Base-by-base conservation (phyloP, 441 rosid species). In the Corymbia citriodora region DNA sequence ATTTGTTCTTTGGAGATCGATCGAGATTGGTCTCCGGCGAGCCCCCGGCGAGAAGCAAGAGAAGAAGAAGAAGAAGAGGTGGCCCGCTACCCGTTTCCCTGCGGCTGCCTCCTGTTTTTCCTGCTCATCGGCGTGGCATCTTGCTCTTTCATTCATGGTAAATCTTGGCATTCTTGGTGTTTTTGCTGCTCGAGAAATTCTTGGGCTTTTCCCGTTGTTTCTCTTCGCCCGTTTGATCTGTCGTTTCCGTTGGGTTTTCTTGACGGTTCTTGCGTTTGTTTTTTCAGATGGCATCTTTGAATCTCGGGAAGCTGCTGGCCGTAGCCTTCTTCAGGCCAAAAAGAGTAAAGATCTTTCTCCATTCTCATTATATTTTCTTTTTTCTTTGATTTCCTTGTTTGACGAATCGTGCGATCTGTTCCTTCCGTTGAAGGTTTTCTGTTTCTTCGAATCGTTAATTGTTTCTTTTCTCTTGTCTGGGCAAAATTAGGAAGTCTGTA, bases 311-410 rank as follows among this genome's bases (percentile, higher is more conserved):
- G 89, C 89, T 53, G 85, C 92, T 45, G 93, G 95, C 88, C 96
- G 97, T 90, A 50, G 91, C 93, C 98, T 96, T 88, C 97, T 96
- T 89, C 96, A 95, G 90, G 93, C 94, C 70, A 93, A 92, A 90
- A 65, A 90, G 90, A 36, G 96, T 96, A 91, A 83, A 79, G 53
- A 79, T 79, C 49, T 74, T 79, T 48, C 85, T 45, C 12, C 85
- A 13, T 79, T 45, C 85, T 79, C 85, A 12, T 79, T 79, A 8
- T 23, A 16, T 93, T 68, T 16, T 45, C 87, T 12, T 54, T 54
- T 90, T 70, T 55, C 55, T 19, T 55, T 21, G 27, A 21, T 33
- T 72, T 29, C 9, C 65, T 21, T 25, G 85, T 45, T 79, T 79
- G 13, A 12, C 18, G 9, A 45, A 45, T 79, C 7, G 85, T 79